Evolutionary conservation across 2,329 filamentous ascomycete species (phyloP).

Genomic region (Fusarium anthophilum): DNA sequence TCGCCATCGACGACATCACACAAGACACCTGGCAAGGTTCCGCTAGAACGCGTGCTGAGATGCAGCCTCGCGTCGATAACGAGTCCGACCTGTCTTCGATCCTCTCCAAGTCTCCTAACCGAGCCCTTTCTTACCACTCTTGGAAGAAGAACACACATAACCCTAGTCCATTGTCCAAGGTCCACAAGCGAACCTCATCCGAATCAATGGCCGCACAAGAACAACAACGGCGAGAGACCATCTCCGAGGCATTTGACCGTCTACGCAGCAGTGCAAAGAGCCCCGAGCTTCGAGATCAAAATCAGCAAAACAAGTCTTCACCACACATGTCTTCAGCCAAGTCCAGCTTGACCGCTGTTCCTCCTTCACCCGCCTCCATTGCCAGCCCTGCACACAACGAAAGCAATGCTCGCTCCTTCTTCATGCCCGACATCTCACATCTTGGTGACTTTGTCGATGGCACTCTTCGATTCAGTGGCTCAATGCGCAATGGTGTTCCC

Average conservation of each 20-base stretch:
- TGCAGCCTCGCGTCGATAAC: constrained; percentile 64
- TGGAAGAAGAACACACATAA: constrained; percentile 45
- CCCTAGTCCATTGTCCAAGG: constrained; percentile 51
- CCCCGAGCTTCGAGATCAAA: constrained; percentile 39
- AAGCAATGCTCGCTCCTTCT: constrained; percentile 61
- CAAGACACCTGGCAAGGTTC: constrained; percentile 53
- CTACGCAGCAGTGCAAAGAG: constrained; percentile 50
- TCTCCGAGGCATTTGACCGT: constrained; percentile 48
- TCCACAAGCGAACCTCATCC: constrained; percentile 47
- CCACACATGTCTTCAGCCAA: constrained; percentile 52
- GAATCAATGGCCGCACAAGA: constrained; percentile 36
- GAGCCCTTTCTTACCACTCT: constrained; percentile 39
- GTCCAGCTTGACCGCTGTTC: constrained; percentile 54
- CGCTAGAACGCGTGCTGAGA: constrained; percentile 57
- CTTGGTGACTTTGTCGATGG: constrained; percentile 68
- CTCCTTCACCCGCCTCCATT: constrained; percentile 49
- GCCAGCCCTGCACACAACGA: constrained; percentile 49
- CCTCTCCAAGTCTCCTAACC: constrained; percentile 52
- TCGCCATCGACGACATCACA: constrained; percentile 55
- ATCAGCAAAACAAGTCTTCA: constrained; percentile 43
- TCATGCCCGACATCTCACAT: constrained; percentile 63
- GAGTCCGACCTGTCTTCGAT: constrained; percentile 60
- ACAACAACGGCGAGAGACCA: constrained; percentile 43
- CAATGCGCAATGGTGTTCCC: constrained; percentile 62
- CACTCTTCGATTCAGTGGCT: constrained; percentile 60